Evolutionary conservation across 164 flowering plant species (phyloP), one percentile per base, ranked within the genome.

Genomic region (Cinnamomum micranthum): DNA sequence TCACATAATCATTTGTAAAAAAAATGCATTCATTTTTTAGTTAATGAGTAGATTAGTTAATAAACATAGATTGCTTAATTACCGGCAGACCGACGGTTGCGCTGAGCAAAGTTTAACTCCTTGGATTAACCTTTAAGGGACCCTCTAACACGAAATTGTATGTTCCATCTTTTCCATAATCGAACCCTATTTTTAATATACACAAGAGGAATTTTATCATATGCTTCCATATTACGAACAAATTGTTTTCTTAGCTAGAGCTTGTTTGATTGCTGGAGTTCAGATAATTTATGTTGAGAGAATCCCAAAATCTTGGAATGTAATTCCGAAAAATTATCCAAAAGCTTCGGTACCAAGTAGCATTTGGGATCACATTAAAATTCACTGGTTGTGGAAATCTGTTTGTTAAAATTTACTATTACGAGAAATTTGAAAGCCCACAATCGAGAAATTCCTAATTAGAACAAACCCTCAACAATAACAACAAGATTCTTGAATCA

Each of bases 21-120:
- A 63, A 64, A 64, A 64, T 22, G 23, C 13, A 64, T 17, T 63
- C 12, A 63, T 7, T 10, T 17, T 19, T 10, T 19, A 11, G 12
- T n/a, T n/a, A n/a, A 10, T 63, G 19, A 7, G 1, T 63, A 10
- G 19, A 20, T 63, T 20, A 19, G 2, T 63, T n/a, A 23, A 23
- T 10, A n/a, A 20, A 63, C 11, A 20, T 63, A 10, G n/a, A 31
- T 31, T 66, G 67, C 28, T 9, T 78, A 88, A n/a, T n/a, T n/a
- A n/a, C n/a, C n/a, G n/a, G n/a, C 92, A 84, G 71, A 2, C 97
- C 92, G 71, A 91, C 86, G 0, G 91, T 85, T 0, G 77, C 90
- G 72, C 92, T 91, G 2, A 91, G 90, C 50, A 91, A 55, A 1
- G 88, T 7, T 7, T 1, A 93, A 85, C 22, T 77, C 41, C 70